Base-by-base conservation (phyloP, 2,329 filamentous ascomycete genomes). In the Colletotrichum sojae region DNA sequence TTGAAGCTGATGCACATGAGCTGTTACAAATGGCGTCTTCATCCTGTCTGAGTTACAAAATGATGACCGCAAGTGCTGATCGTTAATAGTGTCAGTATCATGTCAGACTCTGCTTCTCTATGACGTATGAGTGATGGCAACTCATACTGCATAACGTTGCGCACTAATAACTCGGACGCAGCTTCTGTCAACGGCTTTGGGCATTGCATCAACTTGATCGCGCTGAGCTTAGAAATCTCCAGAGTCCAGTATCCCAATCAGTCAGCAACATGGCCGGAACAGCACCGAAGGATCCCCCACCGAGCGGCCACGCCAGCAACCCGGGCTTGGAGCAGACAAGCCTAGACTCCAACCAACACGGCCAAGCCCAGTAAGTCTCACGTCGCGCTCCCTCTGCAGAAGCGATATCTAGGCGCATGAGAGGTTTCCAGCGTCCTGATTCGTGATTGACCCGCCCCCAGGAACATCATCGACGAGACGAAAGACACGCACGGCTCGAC, bases 381-480 rank as follows among this genome's bases (percentile, higher is more conserved):
- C 49, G 20, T 12, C 20, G 13, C 20, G 12, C 2, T 25, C 6
- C 4, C n/a, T 22, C 20, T 51, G n/a, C 18, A 13, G 20, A 36
- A 36, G 31, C 31, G 31, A 36, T 8, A 36, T 36, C 31, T 36
- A 36, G 31, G 8, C 31, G 31, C 31, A 36, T 8, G 9, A 36
- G 31, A 36, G 31, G 10, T 36, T 36, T 1, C 8, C 31, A 36
- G 10, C 31, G 31, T 36, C 31, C 3, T 36, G 31, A 10, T 36
- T 36, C 31, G 18, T 25, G 40, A 6, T 3, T 49, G 43, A 59
- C 45, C 36, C 45, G 15, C 36, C 1, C 16, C n/a, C 31, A 72
- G 71, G 31, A 71, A 67, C 36, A 48, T 68, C n/a, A 54, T 67
- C 20, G 67, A 71, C 36, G 63, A 71, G 45, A 70, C 56, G 39